Percentiles rank a stretch among this genome's conserved stretches.
phyloP scores from a whole-genome alignment of 2,329 filamentous ascomycete genomes.

The Colletotrichum destructivum region DNA sequence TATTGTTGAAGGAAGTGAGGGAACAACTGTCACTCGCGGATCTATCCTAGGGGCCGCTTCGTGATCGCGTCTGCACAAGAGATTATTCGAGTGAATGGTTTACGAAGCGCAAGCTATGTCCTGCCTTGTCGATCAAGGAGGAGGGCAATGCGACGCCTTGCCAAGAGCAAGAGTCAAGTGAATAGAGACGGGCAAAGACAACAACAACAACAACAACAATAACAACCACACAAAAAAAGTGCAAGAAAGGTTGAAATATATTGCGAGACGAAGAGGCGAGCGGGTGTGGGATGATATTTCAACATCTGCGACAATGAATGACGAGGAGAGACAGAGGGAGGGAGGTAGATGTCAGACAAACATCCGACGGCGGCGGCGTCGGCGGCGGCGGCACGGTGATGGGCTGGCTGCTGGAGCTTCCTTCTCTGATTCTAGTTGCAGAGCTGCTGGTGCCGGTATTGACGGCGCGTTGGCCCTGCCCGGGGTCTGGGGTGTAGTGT shows the following conservation, averaged over 20 bases:
- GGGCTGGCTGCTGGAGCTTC: background rate
- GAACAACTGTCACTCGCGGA: background rate
- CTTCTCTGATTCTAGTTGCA: constrained; percentile 2
- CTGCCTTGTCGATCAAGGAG: constrained; percentile 32
- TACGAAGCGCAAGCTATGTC: constrained; percentile 29
- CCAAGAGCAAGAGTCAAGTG: background rate
- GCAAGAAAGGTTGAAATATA: background rate
- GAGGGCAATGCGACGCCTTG: constrained; percentile 25
- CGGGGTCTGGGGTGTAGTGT: background rate
- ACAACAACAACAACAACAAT: no score
- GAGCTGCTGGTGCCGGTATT: constrained; percentile 1
- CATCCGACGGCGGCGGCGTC: background rate
- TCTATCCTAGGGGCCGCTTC: background rate
- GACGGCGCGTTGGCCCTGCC: constrained; percentile 3
- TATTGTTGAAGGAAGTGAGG: background rate
- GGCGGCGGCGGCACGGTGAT: background rate
- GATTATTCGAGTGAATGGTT: constrained; percentile 1
- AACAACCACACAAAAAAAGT: background rate
- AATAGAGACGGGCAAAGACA: background rate
- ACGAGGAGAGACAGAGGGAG: background rate
- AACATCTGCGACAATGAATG: constrained; percentile 8
- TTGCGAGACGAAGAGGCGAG: constrained; percentile 3
- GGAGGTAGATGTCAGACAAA: no score
- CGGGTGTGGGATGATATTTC: constrained; percentile 33
- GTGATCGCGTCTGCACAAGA: background rate